Evolutionary conservation across 306 rosid species (phyloP), one percentile per base, ranked within the genome.

Genomic region (Inga laurina): DNA sequence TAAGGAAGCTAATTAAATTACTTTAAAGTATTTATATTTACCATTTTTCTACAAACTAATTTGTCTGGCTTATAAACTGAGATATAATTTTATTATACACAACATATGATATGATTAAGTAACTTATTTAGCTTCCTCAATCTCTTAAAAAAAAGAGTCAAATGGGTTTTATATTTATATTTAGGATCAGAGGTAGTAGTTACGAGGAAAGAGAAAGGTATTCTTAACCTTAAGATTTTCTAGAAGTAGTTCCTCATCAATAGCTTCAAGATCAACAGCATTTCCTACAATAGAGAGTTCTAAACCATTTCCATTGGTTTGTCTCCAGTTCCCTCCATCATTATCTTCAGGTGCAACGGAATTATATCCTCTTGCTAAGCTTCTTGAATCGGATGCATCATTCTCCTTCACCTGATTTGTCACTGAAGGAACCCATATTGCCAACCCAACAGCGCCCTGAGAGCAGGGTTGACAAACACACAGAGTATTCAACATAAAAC

Each of bases 401-500:
- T 72, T 89, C 83, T 91, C 99, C 85, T 91, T 94, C 27, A 49
- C 70, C 82, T 80, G 97, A 81, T 91, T 96, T 80, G 97, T 82
- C 87, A 96, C 97, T 30, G 99, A 92, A 80, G 99, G 99, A 79
- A 96, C 99, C 99, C 99, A 96, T 83, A 96, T 96, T 82, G 99
- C 99, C 91, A 96, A 90, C 82, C 99, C 98, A 89, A 96, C 99
- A 54, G 99, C 99, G 13, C 98, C 99, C 99, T 96, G 83, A 66
- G 79, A 35, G 48, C 74, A 88, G 34, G 72, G 49, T 79, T 76
- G 62, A 69, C 77, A 79, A 59, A 59, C 34, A 59, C 66, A 59
- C 56, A 21, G 13, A 64, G 16, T 75, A 78, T 57, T 30, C 32
- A 64, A 80, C 87, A 45, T 45, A 84, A 66, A 37, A 59, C 10